Evolutionary conservation across 495 filamentous ascomycete species (phyloP), one percentile per base, ranked within the genome.

Genomic region (Penicillium robsamsonii): DNA sequence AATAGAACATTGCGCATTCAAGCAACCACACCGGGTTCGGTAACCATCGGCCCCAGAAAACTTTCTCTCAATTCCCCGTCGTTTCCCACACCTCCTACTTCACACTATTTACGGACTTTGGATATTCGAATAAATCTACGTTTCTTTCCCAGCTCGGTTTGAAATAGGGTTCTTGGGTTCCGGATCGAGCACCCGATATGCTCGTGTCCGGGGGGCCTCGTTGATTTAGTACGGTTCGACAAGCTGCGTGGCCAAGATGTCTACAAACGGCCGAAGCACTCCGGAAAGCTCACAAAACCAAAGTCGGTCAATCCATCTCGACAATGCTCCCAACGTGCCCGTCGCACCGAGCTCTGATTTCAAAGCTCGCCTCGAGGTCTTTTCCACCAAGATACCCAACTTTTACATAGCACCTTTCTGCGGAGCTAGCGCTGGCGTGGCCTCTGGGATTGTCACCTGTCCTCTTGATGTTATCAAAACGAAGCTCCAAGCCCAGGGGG

Each of bases 401-500:
- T 70, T 70, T 17, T 80, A 72, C 47, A 72, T 88, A 31, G 77
- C 84, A 65, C 80, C 89, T 43, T 77, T 97, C 41, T 84, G 91
- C 37, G 94, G 94, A 43, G 95, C 91, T 10, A 79, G 87, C 37
- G 93, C 92, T 48, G 94, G 94, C 51, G 87, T 96, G 58, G 89
- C 88, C 5, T 96, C 92, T 5, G 94, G 94, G 8, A 83, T 97
- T 40, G 91, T 97, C 59, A 97, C 94, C 42, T 99, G 94, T 67
- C 94, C 94, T 18, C 83, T 99, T 51, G 94, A 99, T 79, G 94
- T 99, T 49, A 97, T 99, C 67, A 99, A 99, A 76, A 99, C 94
- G 44, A 97, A 96, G 70, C 73, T 99, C 49, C 94, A 99, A 70
- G 95, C 93, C 31, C 95, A 97, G 69, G 92, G 92, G 89, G 89